Base-by-base conservation (phyloP, 2,329 filamentous ascomycete species). In the Teratosphaeria pseudoeucalypti region DNA sequence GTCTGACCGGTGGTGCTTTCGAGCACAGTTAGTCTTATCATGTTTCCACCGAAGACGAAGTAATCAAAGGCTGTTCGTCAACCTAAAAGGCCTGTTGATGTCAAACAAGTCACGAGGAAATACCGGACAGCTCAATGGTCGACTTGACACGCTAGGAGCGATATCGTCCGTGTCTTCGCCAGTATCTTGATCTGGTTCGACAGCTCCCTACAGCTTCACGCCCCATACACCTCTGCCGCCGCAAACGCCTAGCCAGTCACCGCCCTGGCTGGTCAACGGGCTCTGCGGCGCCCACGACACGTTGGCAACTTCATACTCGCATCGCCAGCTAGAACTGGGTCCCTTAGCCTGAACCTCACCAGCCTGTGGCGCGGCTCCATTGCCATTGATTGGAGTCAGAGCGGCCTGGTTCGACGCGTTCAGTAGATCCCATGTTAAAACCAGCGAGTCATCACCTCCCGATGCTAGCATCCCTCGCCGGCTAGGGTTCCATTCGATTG, bases 401-500 rank as follows among this genome's bases (percentile, higher is more conserved):
- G 71, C 66, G 53, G 69, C 69, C 47, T 76, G 72, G 62, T 81
- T 75, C 68, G 73, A 80, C 64, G 74, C 77, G 68, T 88, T 92
- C 64, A 96, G 81, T 10, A 99, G 79, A 74, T 99, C 94, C 94
- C 94, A 99, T 16, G 96, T 81, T 34, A 97, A 80, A 1, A 97
- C 92, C 65, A 94, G 84, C 64, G 86, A 92, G 74, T 99, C 94
- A 69, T 99, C 94, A 6, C 82, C 94, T 37, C 94, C 94, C 0
- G 90, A 95, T 16, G 92, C 92, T 19, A 99, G 83, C 65, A 92
- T 88, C 27, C 94, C 94, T 67, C 94, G 83, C 61, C 92, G 84
- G 58, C 85, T 83, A 0, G 91, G 92, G 9, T 90, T 95, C 94
- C 94, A 99, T 76, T 99, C 94, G 61, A 97, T 88, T 69, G 89